These are phyloP conservation scores for Trametes cinnabarina DNA, from an alignment of 768 basidiomycete species.

Conservation along the genomic window DNA sequence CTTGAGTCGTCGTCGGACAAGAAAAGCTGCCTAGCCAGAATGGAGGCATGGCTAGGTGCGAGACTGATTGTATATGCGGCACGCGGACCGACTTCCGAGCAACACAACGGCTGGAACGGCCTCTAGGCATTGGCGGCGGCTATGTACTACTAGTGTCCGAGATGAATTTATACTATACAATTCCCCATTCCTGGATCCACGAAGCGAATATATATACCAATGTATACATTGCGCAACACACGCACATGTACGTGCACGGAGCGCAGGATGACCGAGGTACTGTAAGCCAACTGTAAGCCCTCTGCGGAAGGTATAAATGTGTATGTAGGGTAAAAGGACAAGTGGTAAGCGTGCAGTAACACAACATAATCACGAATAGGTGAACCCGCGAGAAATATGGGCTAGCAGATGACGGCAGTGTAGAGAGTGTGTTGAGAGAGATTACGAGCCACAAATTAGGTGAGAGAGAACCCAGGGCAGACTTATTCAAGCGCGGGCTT, in stretches of 20 bases:
- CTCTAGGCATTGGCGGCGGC: too few relatives aligned
- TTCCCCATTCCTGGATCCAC: background rate
- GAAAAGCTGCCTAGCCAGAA: too few relatives aligned
- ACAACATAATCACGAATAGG: conserved; percentile 18
- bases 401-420: background rate
- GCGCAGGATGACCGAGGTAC: background rate
- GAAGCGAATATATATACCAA: background rate
- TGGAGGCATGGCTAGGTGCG: too few relatives aligned
- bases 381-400: background rate
- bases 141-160: background rate
- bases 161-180: conserved; percentile 14
- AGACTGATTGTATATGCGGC: too few relatives aligned
- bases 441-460: background rate
- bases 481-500: background rate
- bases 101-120: too few relatives aligned
- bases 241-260: background rate
- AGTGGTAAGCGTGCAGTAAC: conserved; percentile 15
- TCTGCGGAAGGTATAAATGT: background rate
- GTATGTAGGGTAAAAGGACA: background rate
- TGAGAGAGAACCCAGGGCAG: background rate
- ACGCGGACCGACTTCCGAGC: too few relatives aligned
- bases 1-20: too few relatives aligned
- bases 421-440: background rate
- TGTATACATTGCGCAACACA: background rate
- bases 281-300: too few relatives aligned